Base-by-base conservation (phyloP, 192 early-diverging fungal genomes). In the Cladochytrium replicatum region DNA sequence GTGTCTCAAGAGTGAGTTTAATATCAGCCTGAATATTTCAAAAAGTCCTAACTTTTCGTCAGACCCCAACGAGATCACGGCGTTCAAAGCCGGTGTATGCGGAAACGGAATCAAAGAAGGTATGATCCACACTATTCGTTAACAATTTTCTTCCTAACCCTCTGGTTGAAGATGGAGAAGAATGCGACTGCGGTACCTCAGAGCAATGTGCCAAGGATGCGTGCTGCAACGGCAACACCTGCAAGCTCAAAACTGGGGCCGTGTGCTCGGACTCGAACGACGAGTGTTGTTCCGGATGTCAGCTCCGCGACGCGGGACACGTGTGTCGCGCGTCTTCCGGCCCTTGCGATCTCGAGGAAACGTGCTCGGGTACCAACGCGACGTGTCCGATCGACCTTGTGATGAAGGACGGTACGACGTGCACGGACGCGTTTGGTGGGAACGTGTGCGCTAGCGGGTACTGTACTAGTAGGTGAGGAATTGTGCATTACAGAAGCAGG, bases 61-160 rank as follows among this genome's bases (percentile, higher is more conserved):
- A n/a, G 55, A 58, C 27, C 69, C 67, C 19, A 60, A 55, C 8
- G 51, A 57, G 4, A 29, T 73, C 26, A 26, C 26, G 5, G 29
- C 57, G 2, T 46, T 77, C 21, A 55, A 57, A 4, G 17, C 48
- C 6, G 74, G 83, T 24, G 91, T 97, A 65, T 97, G 93, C 57
- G 93, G 93, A 23, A 97, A 97, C 63, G 93, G 91, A 0, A 78
- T 97, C 47, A 78, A 79, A 54, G 93, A 97, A n/a, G n/a, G n/a
- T n/a, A n/a, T n/a, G n/a, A n/a, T n/a, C n/a, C n/a, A n/a, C n/a
- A n/a, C n/a, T n/a, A n/a, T n/a, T n/a, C n/a, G n/a, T n/a, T n/a
- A n/a, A n/a, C n/a, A n/a, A n/a, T n/a, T n/a, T n/a, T n/a, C n/a
- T n/a, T n/a, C n/a, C n/a, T n/a, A n/a, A n/a, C n/a, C n/a, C n/a